Evolutionary conservation across 2,329 filamentous ascomycete species (phyloP).

Genomic region (Alternaria panax): DNA sequence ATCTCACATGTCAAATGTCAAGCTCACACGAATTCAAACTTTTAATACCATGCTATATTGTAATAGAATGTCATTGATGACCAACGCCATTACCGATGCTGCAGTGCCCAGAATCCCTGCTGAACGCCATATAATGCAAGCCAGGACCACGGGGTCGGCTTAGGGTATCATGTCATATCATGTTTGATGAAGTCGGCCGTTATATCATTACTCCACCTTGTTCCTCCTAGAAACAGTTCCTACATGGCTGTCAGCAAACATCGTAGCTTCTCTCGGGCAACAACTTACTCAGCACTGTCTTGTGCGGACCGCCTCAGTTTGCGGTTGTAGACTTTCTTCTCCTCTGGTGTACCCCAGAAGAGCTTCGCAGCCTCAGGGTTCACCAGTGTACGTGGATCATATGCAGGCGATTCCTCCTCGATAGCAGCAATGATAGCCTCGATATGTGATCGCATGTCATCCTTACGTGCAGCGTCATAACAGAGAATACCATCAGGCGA

Average conservation of each 20-base stretch:
- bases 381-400: slow-evolving; percentile 88
- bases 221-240: slow-evolving; percentile 34
- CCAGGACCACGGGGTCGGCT: slow-evolving; percentile 20
- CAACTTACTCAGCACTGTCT: slow-evolving; percentile 56
- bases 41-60: background rate
- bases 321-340: slow-evolving; percentile 85
- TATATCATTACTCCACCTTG: slow-evolving; percentile 13
- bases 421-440: slow-evolving; percentile 80
- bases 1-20: background rate
- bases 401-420: slow-evolving; percentile 87
- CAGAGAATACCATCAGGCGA: slow-evolving; percentile 81
- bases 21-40: background rate
- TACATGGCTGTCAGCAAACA: slow-evolving; percentile 5
- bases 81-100: slow-evolving; percentile 15
- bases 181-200: slow-evolving; percentile 33
- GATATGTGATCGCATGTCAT: slow-evolving; percentile 84
- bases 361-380: slow-evolving; percentile 85
- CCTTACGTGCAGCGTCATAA: slow-evolving; percentile 71
- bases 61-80: background rate
- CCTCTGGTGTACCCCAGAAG: slow-evolving; percentile 81
- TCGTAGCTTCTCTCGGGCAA: background rate
- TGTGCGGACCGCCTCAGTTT: slow-evolving; percentile 79
- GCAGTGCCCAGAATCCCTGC: slow-evolving; percentile 20
- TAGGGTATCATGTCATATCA: slow-evolving; percentile 43
- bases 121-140: slow-evolving; percentile 37